A percentile compares a stretch with the other conserved stretches of the same genome.
These are phyloP conservation scores for Periconia sp. DNA, from an alignment of 2,329 filamentous ascomycete species.

Conservation along the genomic window DNA sequence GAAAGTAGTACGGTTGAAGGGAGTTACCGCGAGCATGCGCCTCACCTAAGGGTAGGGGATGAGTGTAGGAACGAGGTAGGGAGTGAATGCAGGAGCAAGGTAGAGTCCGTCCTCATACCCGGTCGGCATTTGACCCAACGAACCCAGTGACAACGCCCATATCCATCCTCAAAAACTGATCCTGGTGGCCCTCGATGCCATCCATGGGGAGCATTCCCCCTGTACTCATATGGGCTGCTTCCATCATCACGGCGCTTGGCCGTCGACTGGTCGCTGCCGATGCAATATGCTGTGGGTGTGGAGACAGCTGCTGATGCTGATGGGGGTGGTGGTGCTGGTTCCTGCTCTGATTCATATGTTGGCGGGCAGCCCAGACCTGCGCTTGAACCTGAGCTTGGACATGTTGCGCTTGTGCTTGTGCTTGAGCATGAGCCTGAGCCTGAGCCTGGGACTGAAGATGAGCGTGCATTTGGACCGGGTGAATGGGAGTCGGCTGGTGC, in stretches of 20 bases:
- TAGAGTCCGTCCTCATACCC: conserved; percentile 12
- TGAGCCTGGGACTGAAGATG: conserved; percentile 22
- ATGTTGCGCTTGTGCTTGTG: conserved; percentile 29
- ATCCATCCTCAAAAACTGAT: conserved; percentile 40
- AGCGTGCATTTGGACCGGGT: conserved; percentile 34
- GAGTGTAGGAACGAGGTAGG: background rate
- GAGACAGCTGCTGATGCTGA: conserved; percentile 28
- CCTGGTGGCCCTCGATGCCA: conserved; percentile 37
- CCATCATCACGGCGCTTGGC: conserved; percentile 37
- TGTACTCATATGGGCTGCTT: conserved; percentile 27
- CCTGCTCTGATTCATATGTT: conserved; percentile 45
- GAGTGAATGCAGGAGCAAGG: background rate
- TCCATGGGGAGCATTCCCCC: conserved; percentile 40
- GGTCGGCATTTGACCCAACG: conserved; percentile 32
- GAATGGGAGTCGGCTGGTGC: conserved; percentile 37
- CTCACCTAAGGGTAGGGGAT: background rate
- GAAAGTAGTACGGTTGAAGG: background rate
- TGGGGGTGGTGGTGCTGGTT: conserved; percentile 39
- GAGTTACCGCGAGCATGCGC: too few relatives aligned
- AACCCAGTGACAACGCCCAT: conserved; percentile 37
- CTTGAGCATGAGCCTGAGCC: conserved; percentile 35
- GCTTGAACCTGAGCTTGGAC: conserved; percentile 28
- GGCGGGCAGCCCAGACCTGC: conserved; percentile 40
- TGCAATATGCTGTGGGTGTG: conserved; percentile 33
- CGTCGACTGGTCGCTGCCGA: conserved; percentile 40